Evolutionary conservation across 2,329 filamentous ascomycete species (phyloP).

Genomic region (Aureobasidium sp.): DNA sequence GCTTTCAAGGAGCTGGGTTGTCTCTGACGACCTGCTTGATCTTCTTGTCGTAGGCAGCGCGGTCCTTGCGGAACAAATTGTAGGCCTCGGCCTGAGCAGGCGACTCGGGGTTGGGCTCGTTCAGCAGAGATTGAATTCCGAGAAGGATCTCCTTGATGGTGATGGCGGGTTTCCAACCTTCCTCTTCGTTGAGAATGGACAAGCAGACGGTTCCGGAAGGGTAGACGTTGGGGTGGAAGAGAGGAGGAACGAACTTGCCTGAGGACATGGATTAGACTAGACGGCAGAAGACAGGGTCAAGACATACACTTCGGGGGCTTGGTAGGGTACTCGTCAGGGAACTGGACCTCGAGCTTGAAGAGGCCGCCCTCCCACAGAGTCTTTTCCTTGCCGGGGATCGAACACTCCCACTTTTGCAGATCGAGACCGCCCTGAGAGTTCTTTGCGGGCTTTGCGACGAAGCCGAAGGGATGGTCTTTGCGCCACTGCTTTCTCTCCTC

Average conservation of each 20-base stretch:
- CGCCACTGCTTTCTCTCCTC: constrained; percentile 97
- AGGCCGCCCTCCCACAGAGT: constrained; percentile 97
- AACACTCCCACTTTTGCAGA: constrained; percentile 93
- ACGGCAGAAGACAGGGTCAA: background rate
- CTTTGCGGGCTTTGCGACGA: constrained; percentile 82
- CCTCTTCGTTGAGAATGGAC: constrained; percentile 95
- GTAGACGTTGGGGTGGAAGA: constrained; percentile 98
- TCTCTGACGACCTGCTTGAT: constrained; percentile 80
- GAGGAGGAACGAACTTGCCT: constrained; percentile 94
- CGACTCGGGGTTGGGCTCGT: constrained; percentile 94
- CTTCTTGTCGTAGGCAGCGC: constrained; percentile 76
- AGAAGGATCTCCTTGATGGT: constrained; percentile 97
- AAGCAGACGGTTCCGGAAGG: constrained; percentile 95
- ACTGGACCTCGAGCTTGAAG: constrained; percentile 87
- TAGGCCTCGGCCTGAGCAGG: constrained; percentile 96
- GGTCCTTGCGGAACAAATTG: constrained; percentile 90
- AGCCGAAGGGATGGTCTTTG: constrained; percentile 92
- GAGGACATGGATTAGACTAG: constrained; percentile 1
- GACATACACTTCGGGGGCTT: constrained; percentile 94
- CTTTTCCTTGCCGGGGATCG: constrained; percentile 90
- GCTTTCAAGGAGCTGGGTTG: constrained; percentile 62
- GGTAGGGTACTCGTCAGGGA: constrained; percentile 96
- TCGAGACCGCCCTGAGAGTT: constrained; percentile 74
- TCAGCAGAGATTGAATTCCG: constrained; percentile 88
- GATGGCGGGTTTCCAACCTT: constrained; percentile 97